Conservation (phyloP, 2,329 filamentous ascomycete species). For the Kalmusia sp. region DNA sequence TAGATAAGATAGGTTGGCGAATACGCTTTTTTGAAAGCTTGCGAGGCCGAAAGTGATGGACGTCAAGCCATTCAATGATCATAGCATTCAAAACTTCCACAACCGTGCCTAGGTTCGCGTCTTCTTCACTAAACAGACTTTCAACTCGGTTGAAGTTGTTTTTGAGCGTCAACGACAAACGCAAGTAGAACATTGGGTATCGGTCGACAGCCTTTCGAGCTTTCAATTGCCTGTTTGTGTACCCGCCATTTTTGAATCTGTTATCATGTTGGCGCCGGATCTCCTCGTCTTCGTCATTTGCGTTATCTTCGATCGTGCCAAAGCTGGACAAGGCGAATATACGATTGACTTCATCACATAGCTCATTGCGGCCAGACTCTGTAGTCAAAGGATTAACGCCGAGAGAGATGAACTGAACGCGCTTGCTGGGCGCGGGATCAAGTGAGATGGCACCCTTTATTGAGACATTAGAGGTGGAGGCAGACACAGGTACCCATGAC, state of each 20-base stretch:
- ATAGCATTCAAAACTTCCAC: slow-evolving; percentile 72
- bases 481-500: slow-evolving; percentile 75
- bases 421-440: slow-evolving; percentile 72
- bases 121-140: slow-evolving; percentile 30
- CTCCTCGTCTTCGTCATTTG: slow-evolving; percentile 46
- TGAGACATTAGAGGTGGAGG: slow-evolving; percentile 66
- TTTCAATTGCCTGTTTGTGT: slow-evolving; percentile 60
- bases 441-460: slow-evolving; percentile 77
- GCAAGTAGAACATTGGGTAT: slow-evolving; percentile 91
- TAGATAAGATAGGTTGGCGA: slow-evolving; percentile 8
- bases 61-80: slow-evolving; percentile 76
- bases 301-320: slow-evolving; percentile 63
- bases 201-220: slow-evolving; percentile 73
- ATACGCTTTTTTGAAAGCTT: slow-evolving; percentile 27
- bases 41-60: slow-evolving; percentile 70
- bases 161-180: slow-evolving; percentile 58
- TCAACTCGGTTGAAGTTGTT: slow-evolving; percentile 16
- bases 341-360: slow-evolving; percentile 81
- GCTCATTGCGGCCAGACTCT: slow-evolving; percentile 64
- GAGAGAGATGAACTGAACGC: slow-evolving; percentile 81
- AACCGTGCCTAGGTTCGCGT: slow-evolving; percentile 59
- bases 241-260: slow-evolving; percentile 56
- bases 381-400: slow-evolving; percentile 71
- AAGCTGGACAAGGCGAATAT: slow-evolving; percentile 81
- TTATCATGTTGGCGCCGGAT: slow-evolving; percentile 46